Base-by-base conservation (phyloP, 257 asterid genomes). In the Nicotiana knightiana region DNA sequence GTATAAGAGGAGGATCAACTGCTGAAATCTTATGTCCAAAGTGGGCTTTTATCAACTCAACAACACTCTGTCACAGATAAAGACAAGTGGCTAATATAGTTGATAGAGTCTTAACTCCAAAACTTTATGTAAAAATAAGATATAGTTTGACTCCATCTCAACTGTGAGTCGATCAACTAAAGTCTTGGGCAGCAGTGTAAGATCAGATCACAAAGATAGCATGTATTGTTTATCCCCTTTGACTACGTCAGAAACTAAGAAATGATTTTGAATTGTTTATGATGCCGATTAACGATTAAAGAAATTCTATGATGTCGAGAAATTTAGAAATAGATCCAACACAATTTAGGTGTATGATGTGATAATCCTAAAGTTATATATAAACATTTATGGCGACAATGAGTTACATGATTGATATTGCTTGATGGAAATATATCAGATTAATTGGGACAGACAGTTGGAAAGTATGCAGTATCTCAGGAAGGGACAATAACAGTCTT, bases 11-110 rank as follows among this genome's bases (percentile, higher is more conserved):
- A 82, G 97, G 91, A 76, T 90, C 90, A 82, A 85, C 83, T 9
- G 86, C 90, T 53, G 95, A 89, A 76, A 84, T 71, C 89, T 95
- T 93, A 84, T 86, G 86, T 77, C 87, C 93, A 82, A 95, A 95
- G 85, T 95, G 98, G 55, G 90, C 83, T 86, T 89, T 95, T 88
- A 95, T 95, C 90, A 95, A 87, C 83, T 95, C 95, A 81, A 95
- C 90, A 85, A 93, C 99, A 59, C 87, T 83, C 99, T 95, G 88
- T 76, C 84, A 88, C 79, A 83, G 82, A 81, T 83, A 84, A 86
- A 81, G 51, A 83, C 48, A 59, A 35, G 21, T 53, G 77, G 46
- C 43, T 54, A 32, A 82, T 12, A 62, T 46, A 77, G 61, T 64
- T 54, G 61, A 70, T 24, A 77, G 21, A 48, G 46, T 64, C 53